These are phyloP conservation scores for Cytospora leucostoma DNA, from an alignment of 2,329 filamentous ascomycete species.

Conservation along the genomic window DNA sequence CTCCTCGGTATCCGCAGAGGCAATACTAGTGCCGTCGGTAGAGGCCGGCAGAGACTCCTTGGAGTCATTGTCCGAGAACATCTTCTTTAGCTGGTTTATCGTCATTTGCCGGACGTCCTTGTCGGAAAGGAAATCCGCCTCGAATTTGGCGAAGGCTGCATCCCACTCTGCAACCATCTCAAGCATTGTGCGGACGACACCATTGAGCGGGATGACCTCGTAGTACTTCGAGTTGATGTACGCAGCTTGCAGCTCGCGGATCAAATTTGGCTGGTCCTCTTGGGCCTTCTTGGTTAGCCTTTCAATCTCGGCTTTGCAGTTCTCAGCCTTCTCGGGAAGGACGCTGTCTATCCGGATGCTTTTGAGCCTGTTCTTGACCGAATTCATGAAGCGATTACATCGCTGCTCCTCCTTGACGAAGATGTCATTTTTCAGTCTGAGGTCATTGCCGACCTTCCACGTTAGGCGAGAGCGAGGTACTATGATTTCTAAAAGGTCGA, in stretches of 20 bases:
- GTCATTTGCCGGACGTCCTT: conserved; percentile 94
- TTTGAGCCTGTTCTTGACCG: conserved; percentile 79
- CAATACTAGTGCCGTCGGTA: conserved; percentile 34
- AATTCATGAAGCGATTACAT: conserved; percentile 83
- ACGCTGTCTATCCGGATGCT: conserved; percentile 92
- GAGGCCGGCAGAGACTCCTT: conserved; percentile 71
- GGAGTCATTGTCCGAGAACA: conserved; percentile 89
- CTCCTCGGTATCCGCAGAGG: conserved; percentile 46
- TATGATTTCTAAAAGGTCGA: conserved; percentile 90
- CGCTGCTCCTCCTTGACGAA: conserved; percentile 79
- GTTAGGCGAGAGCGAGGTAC: conserved; percentile 88
- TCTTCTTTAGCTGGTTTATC: conserved; percentile 87
- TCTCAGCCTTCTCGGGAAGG: conserved; percentile 79
- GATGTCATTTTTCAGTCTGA: conserved; percentile 89
- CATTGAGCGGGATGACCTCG: conserved; percentile 91
- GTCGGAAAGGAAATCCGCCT: conserved; percentile 90
- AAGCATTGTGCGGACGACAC: conserved; percentile 84
- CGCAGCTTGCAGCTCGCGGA: conserved; percentile 79
- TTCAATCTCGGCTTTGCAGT: conserved; percentile 81
- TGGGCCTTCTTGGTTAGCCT: conserved; percentile 74
- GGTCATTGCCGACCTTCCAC: conserved; percentile 96
- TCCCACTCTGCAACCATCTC: conserved; percentile 96
- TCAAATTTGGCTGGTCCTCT: conserved; percentile 75
- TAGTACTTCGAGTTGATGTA: conserved; percentile 96
- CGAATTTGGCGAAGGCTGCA: conserved; percentile 83